Conservation (phyloP, 768 basidiomycete genomes). For the Lactarius sanguifluus region DNA sequence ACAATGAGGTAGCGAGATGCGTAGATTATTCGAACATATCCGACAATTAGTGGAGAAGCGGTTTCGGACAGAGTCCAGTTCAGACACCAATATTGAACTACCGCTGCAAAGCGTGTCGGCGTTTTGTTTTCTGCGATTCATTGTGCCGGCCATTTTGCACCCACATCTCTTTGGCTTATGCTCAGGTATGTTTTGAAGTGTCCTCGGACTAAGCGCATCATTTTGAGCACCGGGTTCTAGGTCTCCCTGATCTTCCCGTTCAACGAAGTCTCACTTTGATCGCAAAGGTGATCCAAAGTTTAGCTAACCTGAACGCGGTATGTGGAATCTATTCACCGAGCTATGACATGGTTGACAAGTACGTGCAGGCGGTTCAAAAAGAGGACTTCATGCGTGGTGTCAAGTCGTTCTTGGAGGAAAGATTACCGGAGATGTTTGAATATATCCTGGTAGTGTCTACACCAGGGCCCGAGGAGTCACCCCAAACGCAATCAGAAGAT, state of each 20-base stretch:
- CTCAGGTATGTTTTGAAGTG: constrained; percentile 49
- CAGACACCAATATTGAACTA: constrained; percentile 52
- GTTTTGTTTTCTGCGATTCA: constrained; percentile 86
- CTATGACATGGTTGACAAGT: background rate
- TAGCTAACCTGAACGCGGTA: constrained; percentile 81
- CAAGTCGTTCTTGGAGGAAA: constrained; percentile 68
- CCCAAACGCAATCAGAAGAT: constrained; percentile 33
- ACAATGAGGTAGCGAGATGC: constrained; percentile 58
- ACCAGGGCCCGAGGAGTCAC: constrained; percentile 36
- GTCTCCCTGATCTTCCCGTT: constrained; percentile 62
- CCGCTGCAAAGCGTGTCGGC: constrained; percentile 85
- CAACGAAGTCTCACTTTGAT: constrained; percentile 82
- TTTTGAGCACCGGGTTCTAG: constrained; percentile 39
- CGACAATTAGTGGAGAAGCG: constrained; percentile 70
- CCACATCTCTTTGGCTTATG: constrained; percentile 81
- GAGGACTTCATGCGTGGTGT: constrained; percentile 82
- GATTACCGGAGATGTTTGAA: constrained; percentile 69
- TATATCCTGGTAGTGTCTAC: constrained; percentile 76
- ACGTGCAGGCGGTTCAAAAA: constrained; percentile 58
- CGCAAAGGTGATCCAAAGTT: constrained; percentile 85
- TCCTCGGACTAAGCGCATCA: background rate
- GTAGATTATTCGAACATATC: constrained; percentile 65
- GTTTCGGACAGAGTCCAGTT: constrained; percentile 44
- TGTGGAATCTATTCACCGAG: constrained; percentile 32
- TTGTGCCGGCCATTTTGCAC: constrained; percentile 87